These are phyloP conservation scores for Chrysosporium keratinophilum DNA, from an alignment of 2,329 filamentous ascomycete genomes.

Conservation along the genomic window DNA sequence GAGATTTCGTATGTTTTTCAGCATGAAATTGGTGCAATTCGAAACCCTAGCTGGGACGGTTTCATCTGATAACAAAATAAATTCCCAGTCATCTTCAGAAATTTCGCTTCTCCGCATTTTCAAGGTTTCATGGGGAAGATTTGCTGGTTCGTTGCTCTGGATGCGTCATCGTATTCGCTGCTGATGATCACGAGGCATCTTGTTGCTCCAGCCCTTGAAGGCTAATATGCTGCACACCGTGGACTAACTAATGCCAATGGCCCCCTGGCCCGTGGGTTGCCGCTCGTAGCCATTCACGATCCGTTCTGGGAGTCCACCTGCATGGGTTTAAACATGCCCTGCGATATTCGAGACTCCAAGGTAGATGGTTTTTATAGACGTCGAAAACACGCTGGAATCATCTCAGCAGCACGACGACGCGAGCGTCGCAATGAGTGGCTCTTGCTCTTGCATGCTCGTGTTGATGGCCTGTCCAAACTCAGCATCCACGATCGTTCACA, in stretches of 20 bases:
- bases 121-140: background rate
- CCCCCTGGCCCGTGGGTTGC: constrained; percentile 4
- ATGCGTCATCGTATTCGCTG: constrained; percentile 1
- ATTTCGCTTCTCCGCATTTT: constrained; percentile 7
- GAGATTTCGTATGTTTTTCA: too few relatives aligned
- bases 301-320: background rate
- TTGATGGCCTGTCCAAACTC: background rate
- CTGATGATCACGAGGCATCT: background rate
- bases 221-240: background rate
- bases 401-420: background rate
- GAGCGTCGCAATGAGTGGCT: background rate
- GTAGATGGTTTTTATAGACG: background rate
- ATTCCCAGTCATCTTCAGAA: background rate
- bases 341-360: background rate
- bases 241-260: background rate
- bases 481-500: background rate
- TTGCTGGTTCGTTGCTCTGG: background rate
- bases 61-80: constrained; percentile 2
- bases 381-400: background rate
- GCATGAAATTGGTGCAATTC: too few relatives aligned
- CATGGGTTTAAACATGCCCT: background rate
- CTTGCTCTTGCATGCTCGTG: background rate
- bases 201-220: background rate
- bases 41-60: background rate
- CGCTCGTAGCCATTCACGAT: constrained; percentile 2